A percentile compares a stretch with the other conserved stretches of the same genome.
phyloP scores from a whole-genome alignment of 306 rosid genomes.

The Ceratonia siliqua region DNA sequence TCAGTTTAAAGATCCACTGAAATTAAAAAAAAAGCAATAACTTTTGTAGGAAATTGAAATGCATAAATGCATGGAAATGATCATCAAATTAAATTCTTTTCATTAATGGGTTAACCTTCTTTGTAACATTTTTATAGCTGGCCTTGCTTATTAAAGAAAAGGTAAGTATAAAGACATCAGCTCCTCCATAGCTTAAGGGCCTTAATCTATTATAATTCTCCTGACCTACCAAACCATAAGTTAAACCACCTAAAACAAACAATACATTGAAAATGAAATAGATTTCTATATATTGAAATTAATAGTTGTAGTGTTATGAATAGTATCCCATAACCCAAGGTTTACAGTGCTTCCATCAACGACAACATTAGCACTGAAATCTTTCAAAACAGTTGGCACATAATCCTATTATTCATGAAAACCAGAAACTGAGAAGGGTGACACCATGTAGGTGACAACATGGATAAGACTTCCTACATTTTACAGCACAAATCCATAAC shows the following conservation, averaged over 20 bases:
- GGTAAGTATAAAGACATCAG: slow-evolving; percentile 80
- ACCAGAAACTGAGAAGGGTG: background rate
- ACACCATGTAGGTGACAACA: background rate
- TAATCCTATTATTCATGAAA: slow-evolving; percentile 59
- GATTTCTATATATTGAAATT: background rate
- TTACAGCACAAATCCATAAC: background rate
- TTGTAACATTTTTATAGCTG: slow-evolving; percentile 77
- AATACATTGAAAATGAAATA: background rate
- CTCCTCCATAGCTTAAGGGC: slow-evolving; percentile 84
- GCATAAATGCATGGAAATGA: background rate
- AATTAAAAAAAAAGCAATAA: slow-evolving; percentile 9
- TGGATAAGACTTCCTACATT: background rate
- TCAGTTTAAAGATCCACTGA: slow-evolving; percentile 77
- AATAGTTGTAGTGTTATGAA: slow-evolving; percentile 48
- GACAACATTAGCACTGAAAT: slow-evolving; percentile 95
- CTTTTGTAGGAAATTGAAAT: slow-evolving; percentile 8
- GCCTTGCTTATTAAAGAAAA: slow-evolving; percentile 89
- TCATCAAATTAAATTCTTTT: background rate
- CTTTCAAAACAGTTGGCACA: slow-evolving; percentile 90
- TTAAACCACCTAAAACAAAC: background rate
- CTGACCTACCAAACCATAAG: slow-evolving; percentile 58
- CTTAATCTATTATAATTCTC: slow-evolving; percentile 83
- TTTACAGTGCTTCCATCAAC: slow-evolving; percentile 94
- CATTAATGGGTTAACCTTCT: slow-evolving; percentile 49
- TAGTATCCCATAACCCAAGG: slow-evolving; percentile 93